These are phyloP conservation scores for Globisporangium rhizosaccharum DNA, from an alignment of 352 stramenopile genomes.

Conservation along the genomic window DNA sequence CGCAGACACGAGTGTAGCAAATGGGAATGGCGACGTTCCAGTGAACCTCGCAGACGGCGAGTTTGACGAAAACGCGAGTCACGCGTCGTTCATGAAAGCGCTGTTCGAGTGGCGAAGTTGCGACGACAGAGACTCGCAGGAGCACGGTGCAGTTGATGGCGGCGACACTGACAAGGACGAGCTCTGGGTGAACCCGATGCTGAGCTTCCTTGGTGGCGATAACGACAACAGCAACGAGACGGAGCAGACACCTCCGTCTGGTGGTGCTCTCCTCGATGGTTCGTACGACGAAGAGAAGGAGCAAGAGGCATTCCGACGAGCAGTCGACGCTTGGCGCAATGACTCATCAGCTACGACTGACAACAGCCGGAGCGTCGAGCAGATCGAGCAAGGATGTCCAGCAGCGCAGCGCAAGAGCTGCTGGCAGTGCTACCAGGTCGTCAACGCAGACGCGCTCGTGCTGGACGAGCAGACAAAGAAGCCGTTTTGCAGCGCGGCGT, in stretches of 20 bases:
- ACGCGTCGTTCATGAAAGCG: conserved; percentile 76
- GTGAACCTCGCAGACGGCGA: conserved; percentile 75
- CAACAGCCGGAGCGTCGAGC: conserved; percentile 20
- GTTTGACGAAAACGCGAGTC: conserved; percentile 68
- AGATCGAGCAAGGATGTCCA: conserved; percentile 40
- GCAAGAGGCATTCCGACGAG: conserved; percentile 54
- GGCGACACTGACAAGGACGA: conserved; percentile 28
- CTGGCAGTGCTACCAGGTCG: conserved; percentile 78
- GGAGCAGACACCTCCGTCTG: not conserved
- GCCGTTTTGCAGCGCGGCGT: conserved; percentile 43
- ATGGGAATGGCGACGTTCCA: conserved; percentile 22
- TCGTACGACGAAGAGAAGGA: conserved; percentile 68
- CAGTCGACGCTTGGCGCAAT: conserved; percentile 54
- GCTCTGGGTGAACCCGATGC: conserved; percentile 67
- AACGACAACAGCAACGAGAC: conserved; percentile 7
- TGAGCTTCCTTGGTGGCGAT: not conserved
- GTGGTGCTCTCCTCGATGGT: conserved; percentile 45
- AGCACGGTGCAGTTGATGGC: conserved; percentile 5
- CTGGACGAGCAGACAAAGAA: conserved; percentile 40
- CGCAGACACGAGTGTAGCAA: conserved; percentile 21
- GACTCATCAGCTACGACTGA: conserved; percentile 11
- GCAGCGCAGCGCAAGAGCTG: conserved; percentile 55
- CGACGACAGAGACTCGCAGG: conserved; percentile 14
- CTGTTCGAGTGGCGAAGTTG: conserved; percentile 65
- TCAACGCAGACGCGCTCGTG: conserved; percentile 31